These are phyloP conservation scores for Metrosideros polymorpha DNA, from an alignment of 441 rosid genomes.

Conservation along the genomic window DNA sequence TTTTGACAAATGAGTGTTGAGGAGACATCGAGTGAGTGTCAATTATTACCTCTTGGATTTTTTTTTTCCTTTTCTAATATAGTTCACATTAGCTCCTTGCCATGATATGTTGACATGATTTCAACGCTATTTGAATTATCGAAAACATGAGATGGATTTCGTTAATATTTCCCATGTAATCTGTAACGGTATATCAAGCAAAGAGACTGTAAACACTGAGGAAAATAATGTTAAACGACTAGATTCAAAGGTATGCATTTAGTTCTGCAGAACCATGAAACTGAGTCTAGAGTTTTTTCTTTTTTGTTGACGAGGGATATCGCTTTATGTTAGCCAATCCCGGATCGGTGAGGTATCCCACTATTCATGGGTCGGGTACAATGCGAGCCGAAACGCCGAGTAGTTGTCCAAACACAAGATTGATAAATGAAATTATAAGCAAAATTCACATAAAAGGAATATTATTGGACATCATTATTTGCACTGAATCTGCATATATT, in stretches of 20 bases:
- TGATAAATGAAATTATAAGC: not conserved
- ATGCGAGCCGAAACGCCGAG: not conserved
- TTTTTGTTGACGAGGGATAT: not conserved
- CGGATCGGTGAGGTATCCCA: not conserved
- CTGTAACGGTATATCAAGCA: not conserved
- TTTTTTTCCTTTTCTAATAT: not conserved
- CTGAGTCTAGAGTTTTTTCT: not conserved
- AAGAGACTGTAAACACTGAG: not conserved
- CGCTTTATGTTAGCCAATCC: not conserved
- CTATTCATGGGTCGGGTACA: not conserved
- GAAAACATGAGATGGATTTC: not conserved
- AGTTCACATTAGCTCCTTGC: not conserved
- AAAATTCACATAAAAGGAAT: not conserved
- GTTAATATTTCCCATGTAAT: not conserved
- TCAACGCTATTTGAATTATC: not conserved
- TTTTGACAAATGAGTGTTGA: not conserved
- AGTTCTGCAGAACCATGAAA: not conserved
- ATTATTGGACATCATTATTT: not conserved
- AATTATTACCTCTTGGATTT: not conserved
- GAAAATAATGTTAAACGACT: accelerated
- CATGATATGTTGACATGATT: too few species aligned
- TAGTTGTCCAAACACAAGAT: not conserved
- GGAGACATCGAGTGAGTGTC: not conserved
- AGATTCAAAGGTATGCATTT: not conserved
- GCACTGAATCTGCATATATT: not conserved